Evolutionary conservation across 73 alveolate genomes (phyloP).

Genomic region (Diophrys sp.): DNA sequence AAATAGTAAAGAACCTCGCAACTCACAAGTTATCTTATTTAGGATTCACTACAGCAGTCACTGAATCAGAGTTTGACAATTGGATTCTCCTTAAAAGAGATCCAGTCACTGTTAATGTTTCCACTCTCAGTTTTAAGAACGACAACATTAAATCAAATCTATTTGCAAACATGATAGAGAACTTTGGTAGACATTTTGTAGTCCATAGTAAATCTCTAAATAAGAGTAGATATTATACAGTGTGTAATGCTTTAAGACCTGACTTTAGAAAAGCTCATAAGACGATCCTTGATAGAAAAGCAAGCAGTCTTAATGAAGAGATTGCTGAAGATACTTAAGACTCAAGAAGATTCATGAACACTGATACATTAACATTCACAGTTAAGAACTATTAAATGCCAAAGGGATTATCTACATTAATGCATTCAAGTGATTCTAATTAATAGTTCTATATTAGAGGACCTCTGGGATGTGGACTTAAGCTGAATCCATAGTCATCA

Average conservation of each 20-base stretch:
- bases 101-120: not conserved
- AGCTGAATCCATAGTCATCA: not conserved
- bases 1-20: not conserved
- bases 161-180: not conserved
- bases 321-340: too few relatives aligned
- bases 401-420: not conserved
- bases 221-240: not conserved
- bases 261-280: not conserved
- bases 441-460: constrained; percentile 18
- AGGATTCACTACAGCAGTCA: not conserved
- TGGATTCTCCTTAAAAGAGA: not conserved
- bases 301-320: too few relatives aligned
- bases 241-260: not conserved
- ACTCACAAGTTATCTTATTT: not conserved
- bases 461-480: constrained; percentile 44
- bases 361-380: not conserved
- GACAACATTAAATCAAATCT: not conserved
- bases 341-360: too few relatives aligned
- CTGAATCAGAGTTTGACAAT: not conserved
- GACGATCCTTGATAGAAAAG: too few relatives aligned
- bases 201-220: not conserved
- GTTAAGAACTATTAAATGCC: not conserved
- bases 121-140: not conserved
- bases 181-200: constrained; percentile 8
- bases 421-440: not conserved